These are phyloP conservation scores for Polyplosphaeria fusca DNA, from an alignment of 495 filamentous ascomycete genomes.

Conservation along the genomic window DNA sequence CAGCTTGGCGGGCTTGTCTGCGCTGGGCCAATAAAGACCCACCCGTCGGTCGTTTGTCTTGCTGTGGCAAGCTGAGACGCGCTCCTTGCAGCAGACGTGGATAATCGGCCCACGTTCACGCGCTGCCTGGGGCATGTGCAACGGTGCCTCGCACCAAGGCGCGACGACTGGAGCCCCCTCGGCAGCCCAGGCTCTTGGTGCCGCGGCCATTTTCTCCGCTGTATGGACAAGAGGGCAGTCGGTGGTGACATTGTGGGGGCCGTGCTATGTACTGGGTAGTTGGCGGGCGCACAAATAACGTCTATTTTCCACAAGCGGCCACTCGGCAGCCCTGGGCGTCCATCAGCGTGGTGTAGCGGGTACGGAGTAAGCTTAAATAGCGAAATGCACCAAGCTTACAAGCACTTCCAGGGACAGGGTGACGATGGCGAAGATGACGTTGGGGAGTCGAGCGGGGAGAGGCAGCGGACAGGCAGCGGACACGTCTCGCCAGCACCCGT, in stretches of 20 bases:
- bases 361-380: slow-evolving; percentile 32
- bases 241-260: too few relatives aligned
- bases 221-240: too few relatives aligned
- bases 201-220: too few relatives aligned
- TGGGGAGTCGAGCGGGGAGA: slow-evolving; percentile 28
- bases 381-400: slow-evolving; percentile 18
- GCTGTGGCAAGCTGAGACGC: slow-evolving; percentile 27
- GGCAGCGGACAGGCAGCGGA: too few relatives aligned
- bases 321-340: neutral
- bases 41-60: slow-evolving; percentile 30
- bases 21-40: slow-evolving; percentile 14
- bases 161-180: too few relatives aligned
- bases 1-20: slow-evolving; percentile 14
- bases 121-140: too few relatives aligned
- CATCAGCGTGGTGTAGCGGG: slow-evolving; percentile 21
- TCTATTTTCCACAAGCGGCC: slow-evolving; percentile 2
- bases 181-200: too few relatives aligned
- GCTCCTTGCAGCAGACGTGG: slow-evolving; percentile 2
- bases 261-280: too few relatives aligned
- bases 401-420: neutral
- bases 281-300: neutral
- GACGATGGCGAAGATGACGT: slow-evolving; percentile 1
- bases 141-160: too few relatives aligned
- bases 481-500: neutral
- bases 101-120: too few relatives aligned